Evolutionary conservation across 768 basidiomycete genomes (phyloP).

Genomic region (Suillus ampliporus): DNA sequence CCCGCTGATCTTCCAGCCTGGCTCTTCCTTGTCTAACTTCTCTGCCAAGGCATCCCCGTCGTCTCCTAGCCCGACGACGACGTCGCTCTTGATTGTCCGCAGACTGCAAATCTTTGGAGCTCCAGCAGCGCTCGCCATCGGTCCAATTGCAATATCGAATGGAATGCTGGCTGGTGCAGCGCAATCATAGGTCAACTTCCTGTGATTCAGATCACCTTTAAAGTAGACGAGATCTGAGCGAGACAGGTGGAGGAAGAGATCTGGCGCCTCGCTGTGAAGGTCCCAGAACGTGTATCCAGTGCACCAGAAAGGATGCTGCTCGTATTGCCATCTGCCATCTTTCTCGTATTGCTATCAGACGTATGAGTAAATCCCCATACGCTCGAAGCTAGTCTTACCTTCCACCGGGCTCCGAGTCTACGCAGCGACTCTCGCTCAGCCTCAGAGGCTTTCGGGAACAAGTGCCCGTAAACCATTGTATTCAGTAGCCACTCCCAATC

Average conservation of each 20-base stretch:
- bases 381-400: constrained; percentile 50
- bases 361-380: background rate
- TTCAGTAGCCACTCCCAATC: constrained; percentile 95
- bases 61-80: constrained; percentile 84
- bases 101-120: constrained; percentile 87
- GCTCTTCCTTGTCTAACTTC: constrained; percentile 80
- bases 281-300: constrained; percentile 97
- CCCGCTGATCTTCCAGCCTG: constrained; percentile 96
- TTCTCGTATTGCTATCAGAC: constrained; percentile 79
- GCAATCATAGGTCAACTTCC: constrained; percentile 88
- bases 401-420: constrained; percentile 86
- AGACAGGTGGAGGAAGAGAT: constrained; percentile 90
- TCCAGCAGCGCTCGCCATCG: constrained; percentile 87
- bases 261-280: constrained; percentile 80
- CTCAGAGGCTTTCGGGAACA: constrained; percentile 86
- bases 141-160: constrained; percentile 90
- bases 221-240: constrained; percentile 90
- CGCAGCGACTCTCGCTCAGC: constrained; percentile 81
- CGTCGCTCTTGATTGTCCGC: constrained; percentile 94
- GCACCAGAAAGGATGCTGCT: constrained; percentile 94
- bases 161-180: constrained; percentile 86
- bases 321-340: constrained; percentile 93
- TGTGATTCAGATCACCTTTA: constrained; percentile 95
- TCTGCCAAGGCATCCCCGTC: constrained; percentile 75
- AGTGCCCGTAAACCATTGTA: constrained; percentile 87